phyloP scores from a whole-genome alignment of 306 rosid genomes.

The Rosa multiflora region DNA sequence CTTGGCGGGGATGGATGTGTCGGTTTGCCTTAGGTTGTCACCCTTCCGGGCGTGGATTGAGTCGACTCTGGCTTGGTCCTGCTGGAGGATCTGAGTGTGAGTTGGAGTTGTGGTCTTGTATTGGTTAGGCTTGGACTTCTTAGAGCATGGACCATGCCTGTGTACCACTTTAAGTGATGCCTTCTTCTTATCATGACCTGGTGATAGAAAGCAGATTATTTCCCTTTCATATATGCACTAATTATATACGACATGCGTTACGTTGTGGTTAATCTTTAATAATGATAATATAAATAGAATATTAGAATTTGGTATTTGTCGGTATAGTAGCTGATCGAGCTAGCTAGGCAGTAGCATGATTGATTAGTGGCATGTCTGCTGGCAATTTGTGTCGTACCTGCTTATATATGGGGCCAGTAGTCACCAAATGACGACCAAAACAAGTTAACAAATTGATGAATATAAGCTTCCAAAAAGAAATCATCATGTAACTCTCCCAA shows the following conservation, averaged over 20 bases:
- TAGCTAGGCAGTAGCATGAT: neutral
- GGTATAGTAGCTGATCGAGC: no score
- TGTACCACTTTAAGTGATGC: constrained; percentile 46
- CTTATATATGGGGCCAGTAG: neutral
- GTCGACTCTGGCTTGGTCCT: constrained; percentile 42
- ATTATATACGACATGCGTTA: neutral
- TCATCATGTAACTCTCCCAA: neutral
- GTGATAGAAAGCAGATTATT: neutral
- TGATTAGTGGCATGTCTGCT: neutral
- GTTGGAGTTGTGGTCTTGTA: constrained; percentile 9
- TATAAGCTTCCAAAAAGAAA: neutral
- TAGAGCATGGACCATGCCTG: constrained; percentile 59
- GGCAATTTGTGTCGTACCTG: neutral
- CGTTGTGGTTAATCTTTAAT: no score
- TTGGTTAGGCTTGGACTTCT: constrained; percentile 1
- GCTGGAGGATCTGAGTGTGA: constrained; percentile 34
- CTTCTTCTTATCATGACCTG: constrained; percentile 32
- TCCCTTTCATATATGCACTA: neutral
- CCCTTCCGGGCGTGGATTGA: constrained; percentile 34
- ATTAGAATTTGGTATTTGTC: neutral
- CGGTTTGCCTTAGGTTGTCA: neutral
- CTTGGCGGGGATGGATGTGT: constrained; percentile 18
- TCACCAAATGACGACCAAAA: neutral
- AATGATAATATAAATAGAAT: no score
- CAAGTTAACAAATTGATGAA: neutral